Evolutionary conservation across 2,329 filamentous ascomycete genomes (phyloP).

Genomic region (Microsporum ferrugineum): DNA sequence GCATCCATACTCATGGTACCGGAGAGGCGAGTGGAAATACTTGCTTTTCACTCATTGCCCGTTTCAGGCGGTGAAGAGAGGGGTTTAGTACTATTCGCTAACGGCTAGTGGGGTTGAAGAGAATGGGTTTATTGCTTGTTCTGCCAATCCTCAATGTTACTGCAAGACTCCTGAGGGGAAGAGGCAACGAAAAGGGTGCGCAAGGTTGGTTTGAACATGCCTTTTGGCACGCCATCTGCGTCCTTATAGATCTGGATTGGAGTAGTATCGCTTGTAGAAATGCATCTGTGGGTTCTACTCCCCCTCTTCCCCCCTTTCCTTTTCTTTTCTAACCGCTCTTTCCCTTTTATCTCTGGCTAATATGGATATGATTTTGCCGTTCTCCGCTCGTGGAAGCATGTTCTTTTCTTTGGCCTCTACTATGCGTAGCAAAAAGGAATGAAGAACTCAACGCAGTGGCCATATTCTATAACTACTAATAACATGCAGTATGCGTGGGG

Average conservation of each 20-base stretch:
- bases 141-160: not conserved
- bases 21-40: not conserved
- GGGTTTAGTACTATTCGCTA: not conserved
- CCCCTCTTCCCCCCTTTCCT: not conserved
- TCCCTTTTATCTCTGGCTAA: not conserved
- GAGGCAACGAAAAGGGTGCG: not conserved
- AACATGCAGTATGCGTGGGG: not conserved
- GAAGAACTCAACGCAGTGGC: not conserved
- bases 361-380: not conserved
- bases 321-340: not conserved
- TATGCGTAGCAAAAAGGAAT: not conserved
- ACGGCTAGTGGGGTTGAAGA: not conserved
- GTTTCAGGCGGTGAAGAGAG: slow-evolving; percentile 3
- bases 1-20: not conserved
- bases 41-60: not conserved
- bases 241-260: not conserved
- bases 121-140: not conserved
- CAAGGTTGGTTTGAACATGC: not conserved
- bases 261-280: not conserved
- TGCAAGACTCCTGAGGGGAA: not conserved
- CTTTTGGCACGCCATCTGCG: not conserved
- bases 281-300: not conserved
- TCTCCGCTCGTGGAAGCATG: not conserved
- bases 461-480: not conserved
- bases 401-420: not conserved